Conservation (phyloP, 805 yeast genomes). For the Barnettozyma sucrosica region DNA sequence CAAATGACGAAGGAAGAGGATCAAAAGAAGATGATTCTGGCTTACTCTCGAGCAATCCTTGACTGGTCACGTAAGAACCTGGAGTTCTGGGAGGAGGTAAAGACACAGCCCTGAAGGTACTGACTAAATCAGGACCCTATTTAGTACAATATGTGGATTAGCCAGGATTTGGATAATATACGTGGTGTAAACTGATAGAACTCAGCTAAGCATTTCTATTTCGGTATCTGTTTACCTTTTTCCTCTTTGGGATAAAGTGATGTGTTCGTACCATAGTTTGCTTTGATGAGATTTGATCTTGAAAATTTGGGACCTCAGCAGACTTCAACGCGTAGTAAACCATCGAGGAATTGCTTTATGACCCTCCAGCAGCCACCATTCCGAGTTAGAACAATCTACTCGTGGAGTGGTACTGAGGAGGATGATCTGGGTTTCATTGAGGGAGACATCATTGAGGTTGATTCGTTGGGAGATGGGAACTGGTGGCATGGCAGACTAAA, state of each 20-base stretch:
- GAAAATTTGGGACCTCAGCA: neutral
- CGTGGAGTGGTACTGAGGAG: conserved; percentile 91
- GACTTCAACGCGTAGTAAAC: neutral
- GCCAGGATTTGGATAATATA: neutral
- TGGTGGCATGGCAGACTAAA: conserved; percentile 87
- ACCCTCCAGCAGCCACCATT: conserved; percentile 50
- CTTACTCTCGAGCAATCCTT: conserved; percentile 50
- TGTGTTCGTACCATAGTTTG: conserved; percentile 3
- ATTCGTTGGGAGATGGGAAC: conserved; percentile 73
- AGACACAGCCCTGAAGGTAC: conserved; percentile 14
- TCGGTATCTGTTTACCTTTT: conserved; percentile 16
- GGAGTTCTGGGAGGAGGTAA: conserved; percentile 64
- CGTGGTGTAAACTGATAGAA: neutral
- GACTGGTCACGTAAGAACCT: conserved; percentile 65
- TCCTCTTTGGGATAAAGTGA: conserved; percentile 13
- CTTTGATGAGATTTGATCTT: neutral
- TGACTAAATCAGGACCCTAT: neutral
- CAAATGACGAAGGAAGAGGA: conserved; percentile 45
- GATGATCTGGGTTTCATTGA: conserved; percentile 91
- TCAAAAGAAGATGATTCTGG: conserved; percentile 43
- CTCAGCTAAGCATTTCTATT: neutral
- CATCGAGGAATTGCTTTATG: conserved; percentile 8
- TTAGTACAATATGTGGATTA: no score
- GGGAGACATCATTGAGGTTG: conserved; percentile 86
- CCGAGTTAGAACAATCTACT: conserved; percentile 73